These are phyloP conservation scores for Nymphaea thermarum DNA, from an alignment of 164 flowering plant species.

Conservation along the genomic window DNA sequence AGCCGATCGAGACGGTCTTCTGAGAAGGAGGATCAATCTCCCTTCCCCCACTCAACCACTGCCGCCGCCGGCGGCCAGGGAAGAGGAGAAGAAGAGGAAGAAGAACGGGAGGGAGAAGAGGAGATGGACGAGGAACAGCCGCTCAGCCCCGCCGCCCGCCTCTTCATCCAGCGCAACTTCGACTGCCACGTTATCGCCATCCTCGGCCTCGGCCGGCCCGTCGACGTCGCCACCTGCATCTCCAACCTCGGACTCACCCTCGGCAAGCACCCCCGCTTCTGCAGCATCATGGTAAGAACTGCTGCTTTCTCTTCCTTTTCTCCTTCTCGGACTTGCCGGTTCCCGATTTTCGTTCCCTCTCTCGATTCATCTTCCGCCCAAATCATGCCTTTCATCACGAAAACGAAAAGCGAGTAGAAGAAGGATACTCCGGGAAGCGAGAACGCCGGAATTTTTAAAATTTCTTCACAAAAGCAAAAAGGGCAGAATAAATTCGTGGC, in stretches of 20 bases:
- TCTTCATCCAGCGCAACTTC: constrained; percentile 33
- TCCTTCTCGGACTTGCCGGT: background rate
- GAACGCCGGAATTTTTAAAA: too few species aligned
- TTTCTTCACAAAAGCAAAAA: too few species aligned
- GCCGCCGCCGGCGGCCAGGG: background rate
- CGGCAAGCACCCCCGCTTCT: constrained; percentile 36
- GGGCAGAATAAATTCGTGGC: too few species aligned
- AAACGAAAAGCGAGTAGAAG: too few species aligned
- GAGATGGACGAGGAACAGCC: constrained; percentile 16
- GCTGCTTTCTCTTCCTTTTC: background rate
- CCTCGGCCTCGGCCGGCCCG: constrained; percentile 24
- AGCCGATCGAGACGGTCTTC: background rate
- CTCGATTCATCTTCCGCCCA: too few species aligned
- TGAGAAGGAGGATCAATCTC: too few species aligned
- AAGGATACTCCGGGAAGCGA: too few species aligned
- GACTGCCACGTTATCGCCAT: constrained; percentile 28
- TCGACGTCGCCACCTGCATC: constrained; percentile 16
- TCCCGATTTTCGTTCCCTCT: too few species aligned
- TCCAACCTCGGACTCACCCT: constrained; percentile 16
- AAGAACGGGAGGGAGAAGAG: background rate
- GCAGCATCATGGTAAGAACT: constrained; percentile 27
- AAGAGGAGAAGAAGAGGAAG: background rate
- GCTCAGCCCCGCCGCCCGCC: constrained; percentile 33
- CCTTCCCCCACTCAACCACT: too few species aligned
- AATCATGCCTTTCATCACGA: too few species aligned